Evolutionary conservation across 176 grass and related monocot genomes (phyloP).

Genomic region (bread wheat (Triticum aestivum)): DNA sequence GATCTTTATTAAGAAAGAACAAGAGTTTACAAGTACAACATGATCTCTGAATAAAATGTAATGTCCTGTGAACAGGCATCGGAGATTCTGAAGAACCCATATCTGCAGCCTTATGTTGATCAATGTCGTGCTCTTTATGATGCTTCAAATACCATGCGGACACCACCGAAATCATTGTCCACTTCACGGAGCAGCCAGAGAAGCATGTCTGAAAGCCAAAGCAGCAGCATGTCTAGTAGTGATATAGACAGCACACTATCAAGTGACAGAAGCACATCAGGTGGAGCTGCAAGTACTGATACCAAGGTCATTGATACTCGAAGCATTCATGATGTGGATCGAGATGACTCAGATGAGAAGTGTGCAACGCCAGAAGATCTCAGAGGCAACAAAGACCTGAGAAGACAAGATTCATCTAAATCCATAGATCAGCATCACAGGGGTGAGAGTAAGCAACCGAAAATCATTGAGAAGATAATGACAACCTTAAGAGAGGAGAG

Average conservation of each 20-base stretch:
- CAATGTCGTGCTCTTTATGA: constrained; percentile 58
- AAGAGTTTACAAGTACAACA: too few relatives aligned
- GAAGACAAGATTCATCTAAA: constrained; percentile 65
- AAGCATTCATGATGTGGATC: constrained; percentile 34
- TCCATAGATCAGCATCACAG: constrained; percentile 49
- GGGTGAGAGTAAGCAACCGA: constrained; percentile 67
- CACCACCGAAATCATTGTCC: constrained; percentile 50
- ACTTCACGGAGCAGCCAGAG: constrained; percentile 39
- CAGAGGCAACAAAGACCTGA: constrained; percentile 40
- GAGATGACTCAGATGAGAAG: constrained; percentile 16
- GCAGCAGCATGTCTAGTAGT: constrained; percentile 76
- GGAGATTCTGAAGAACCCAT: constrained; percentile 81
- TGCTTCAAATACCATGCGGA: constrained; percentile 35
- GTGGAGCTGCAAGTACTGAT: constrained; percentile 37
- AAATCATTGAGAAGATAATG: constrained; percentile 80
- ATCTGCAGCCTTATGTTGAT: constrained; percentile 74
- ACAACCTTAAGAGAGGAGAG: constrained; percentile 70
- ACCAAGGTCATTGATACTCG: constrained; percentile 31
- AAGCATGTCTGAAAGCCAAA: constrained; percentile 84
- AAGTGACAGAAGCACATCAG: constrained; percentile 57
- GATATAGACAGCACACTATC: constrained; percentile 75
- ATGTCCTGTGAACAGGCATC: constrained; percentile 63
- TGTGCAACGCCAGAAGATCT: constrained; percentile 40
- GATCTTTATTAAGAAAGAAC: too few relatives aligned
- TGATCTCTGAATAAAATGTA: neutral